These are phyloP conservation scores for Ilyonectria robusta DNA, from an alignment of 2,329 filamentous ascomycete species.

Conservation along the genomic window DNA sequence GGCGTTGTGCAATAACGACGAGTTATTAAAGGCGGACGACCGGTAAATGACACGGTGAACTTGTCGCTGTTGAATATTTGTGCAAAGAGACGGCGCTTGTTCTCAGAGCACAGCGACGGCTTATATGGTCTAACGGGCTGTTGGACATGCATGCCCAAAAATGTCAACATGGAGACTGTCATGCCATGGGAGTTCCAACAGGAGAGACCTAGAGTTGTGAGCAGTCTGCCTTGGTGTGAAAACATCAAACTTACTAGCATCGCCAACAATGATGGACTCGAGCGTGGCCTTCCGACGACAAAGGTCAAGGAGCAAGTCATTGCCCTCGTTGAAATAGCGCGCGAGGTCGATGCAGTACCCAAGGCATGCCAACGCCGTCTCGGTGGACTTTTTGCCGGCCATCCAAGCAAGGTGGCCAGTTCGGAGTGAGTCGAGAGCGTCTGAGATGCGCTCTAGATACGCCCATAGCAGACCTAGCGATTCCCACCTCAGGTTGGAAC, in stretches of 20 bases:
- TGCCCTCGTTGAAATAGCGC: conserved; percentile 19
- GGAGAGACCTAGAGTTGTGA: conserved; percentile 14
- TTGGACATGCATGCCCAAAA: conserved; percentile 25
- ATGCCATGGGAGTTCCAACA: conserved; percentile 25
- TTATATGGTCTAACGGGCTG: conserved; percentile 1
- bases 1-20: conserved; percentile 19
- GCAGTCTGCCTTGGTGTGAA: background rate
- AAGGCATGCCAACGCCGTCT: conserved; percentile 16
- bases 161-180: conserved; percentile 28
- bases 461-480: conserved; percentile 53
- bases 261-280: conserved; percentile 20
- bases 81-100: conserved; percentile 47
- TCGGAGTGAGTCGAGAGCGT: conserved; percentile 13
- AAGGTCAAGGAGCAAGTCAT: conserved; percentile 27
- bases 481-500: conserved; percentile 56
- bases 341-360: conserved; percentile 20
- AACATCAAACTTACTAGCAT: conserved; percentile 26
- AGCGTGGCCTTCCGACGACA: conserved; percentile 18
- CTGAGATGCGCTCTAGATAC: conserved; percentile 20
- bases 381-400: background rate
- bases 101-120: conserved; percentile 30
- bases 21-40: conserved; percentile 54
- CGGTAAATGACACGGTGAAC: conserved; percentile 57
- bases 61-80: conserved; percentile 55
- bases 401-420: background rate